These are phyloP conservation scores for Stropharia rugosoannulata DNA, from an alignment of 768 basidiomycete species.

Conservation along the genomic window DNA sequence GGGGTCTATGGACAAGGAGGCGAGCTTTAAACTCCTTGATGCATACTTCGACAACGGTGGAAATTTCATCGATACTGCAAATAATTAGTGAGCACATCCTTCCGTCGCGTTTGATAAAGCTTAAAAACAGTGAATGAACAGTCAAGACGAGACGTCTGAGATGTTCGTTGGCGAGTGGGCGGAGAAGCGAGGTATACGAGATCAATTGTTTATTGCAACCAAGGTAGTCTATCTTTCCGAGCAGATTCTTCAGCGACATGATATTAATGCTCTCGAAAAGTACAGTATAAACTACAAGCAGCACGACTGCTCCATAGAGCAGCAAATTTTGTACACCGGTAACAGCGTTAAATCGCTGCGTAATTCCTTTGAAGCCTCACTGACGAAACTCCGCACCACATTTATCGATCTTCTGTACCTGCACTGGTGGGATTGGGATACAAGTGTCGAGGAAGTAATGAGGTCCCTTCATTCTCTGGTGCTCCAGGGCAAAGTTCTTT, in stretches of 20 bases:
- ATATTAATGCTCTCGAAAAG: not conserved
- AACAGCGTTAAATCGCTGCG: conserved; percentile 42
- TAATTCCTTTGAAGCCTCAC: conserved; percentile 37
- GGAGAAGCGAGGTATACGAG: not conserved
- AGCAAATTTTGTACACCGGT: conserved; percentile 1
- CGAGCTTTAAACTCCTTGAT: conserved; percentile 42
- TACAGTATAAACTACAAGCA: conserved; percentile 1
- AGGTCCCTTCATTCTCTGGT: conserved; percentile 52
- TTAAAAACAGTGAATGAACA: conserved; percentile 12
- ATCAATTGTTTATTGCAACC: conserved; percentile 2
- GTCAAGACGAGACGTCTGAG: conserved; percentile 18
- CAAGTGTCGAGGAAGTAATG: conserved; percentile 57
- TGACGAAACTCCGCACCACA: conserved; percentile 43
- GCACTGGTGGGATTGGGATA: conserved; percentile 52
- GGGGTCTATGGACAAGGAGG: conserved; percentile 37
- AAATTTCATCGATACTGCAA: conserved; percentile 44
- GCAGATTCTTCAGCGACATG: not conserved
- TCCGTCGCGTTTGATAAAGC: not conserved
- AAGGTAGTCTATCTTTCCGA: not conserved
- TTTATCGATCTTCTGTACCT: conserved; percentile 38
- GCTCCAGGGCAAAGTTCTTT: conserved; percentile 50
- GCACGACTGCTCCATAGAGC: not conserved
- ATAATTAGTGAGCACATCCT: conserved; percentile 26
- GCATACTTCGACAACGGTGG: conserved; percentile 39
- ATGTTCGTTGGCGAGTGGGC: conserved; percentile 2